Base-by-base conservation (phyloP, 495 filamentous ascomycete genomes). In the Penicillium angulare region DNA sequence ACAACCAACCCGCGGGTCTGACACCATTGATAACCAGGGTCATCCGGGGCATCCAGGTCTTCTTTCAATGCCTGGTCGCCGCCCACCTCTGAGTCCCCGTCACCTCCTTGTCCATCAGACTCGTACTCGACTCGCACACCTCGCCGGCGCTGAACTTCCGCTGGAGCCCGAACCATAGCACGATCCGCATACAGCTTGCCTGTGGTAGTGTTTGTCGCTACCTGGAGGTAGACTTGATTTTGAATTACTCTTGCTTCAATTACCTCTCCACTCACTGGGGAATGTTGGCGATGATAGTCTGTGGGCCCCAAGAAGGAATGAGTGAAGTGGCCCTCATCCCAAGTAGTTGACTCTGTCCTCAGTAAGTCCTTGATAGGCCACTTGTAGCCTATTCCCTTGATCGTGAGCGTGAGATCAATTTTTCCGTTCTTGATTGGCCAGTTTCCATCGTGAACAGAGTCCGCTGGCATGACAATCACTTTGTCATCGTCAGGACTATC, bases 1-100 rank as follows among this genome's bases (percentile, higher is more conserved):
- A 74, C 27, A 22, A 74, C 49, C 10, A 66, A 47, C 3, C 66
- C 71, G 0, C 69, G 61, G 10, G 52, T 53, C 53, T 74, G 69
- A 12, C 61, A 48, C 52, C 68, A 74, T 40, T 72, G 69, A 43
- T 69, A 72, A 24, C 71, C 71, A 6, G 56, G 23, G 12, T 39
- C 46, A 45, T 74, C 60, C n/a, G 63, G 65, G 21, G 65, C 60
- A 8, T n/a, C n/a, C n/a, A n/a, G n/a, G n/a, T n/a, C n/a, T n/a
- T n/a, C n/a, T n/a, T n/a, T n/a, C n/a, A n/a, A n/a, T n/a, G n/a
- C n/a, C n/a, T n/a, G n/a, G n/a, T n/a, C n/a, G n/a, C n/a, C n/a
- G n/a, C n/a, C n/a, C n/a, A n/a, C n/a, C n/a, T n/a, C n/a, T n/a
- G n/a, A n/a, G n/a, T n/a, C n/a, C n/a, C n/a, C n/a, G n/a, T n/a